These are phyloP conservation scores for Beauveria asiatica DNA, from an alignment of 2,329 filamentous ascomycete genomes.

Conservation along the genomic window DNA sequence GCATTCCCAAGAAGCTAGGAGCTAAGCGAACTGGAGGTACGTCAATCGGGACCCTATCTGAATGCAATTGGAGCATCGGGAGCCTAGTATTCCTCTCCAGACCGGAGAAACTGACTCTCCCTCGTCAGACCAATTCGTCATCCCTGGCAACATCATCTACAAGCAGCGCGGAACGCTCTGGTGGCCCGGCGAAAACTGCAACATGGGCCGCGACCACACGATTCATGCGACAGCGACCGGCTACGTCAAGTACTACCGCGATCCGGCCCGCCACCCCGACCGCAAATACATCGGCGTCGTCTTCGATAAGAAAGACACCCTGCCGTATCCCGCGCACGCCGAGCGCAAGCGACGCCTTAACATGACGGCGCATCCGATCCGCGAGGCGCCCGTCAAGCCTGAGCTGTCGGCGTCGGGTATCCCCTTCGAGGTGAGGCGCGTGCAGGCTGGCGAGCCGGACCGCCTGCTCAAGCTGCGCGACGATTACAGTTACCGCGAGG, in stretches of 20 bases:
- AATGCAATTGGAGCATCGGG: background rate
- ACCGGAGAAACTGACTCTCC: background rate
- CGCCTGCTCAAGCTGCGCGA: conserved; percentile 41
- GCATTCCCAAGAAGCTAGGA: conserved; percentile 73
- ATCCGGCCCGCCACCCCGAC: conserved; percentile 72
- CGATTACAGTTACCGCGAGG: conserved; percentile 52
- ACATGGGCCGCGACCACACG: conserved; percentile 92
- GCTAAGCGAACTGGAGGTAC: conserved; percentile 85
- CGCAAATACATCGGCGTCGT: conserved; percentile 92
- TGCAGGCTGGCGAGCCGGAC: conserved; percentile 32
- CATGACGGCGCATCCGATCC: conserved; percentile 51
- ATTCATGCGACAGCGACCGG: conserved; percentile 79
- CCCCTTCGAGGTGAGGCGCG: conserved; percentile 36
- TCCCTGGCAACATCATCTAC: conserved; percentile 96
- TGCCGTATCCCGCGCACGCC: conserved; percentile 69
- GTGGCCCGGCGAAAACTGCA: conserved; percentile 92
- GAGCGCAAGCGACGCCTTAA: conserved; percentile 67
- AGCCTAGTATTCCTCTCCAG: no score
- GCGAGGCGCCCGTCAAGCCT: conserved; percentile 26
- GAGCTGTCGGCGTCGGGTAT: conserved; percentile 42
- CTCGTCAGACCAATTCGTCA: conserved; percentile 74
- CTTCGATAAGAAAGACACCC: conserved; percentile 69
- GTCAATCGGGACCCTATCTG: conserved; percentile 21
- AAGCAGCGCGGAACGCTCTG: conserved; percentile 90
- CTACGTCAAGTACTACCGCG: conserved; percentile 95